Percentiles rank a stretch among this genome's conserved stretches.
These are phyloP conservation scores for Apium graveolens DNA, from an alignment of 129 eudicot genomes.

Conservation along the genomic window DNA sequence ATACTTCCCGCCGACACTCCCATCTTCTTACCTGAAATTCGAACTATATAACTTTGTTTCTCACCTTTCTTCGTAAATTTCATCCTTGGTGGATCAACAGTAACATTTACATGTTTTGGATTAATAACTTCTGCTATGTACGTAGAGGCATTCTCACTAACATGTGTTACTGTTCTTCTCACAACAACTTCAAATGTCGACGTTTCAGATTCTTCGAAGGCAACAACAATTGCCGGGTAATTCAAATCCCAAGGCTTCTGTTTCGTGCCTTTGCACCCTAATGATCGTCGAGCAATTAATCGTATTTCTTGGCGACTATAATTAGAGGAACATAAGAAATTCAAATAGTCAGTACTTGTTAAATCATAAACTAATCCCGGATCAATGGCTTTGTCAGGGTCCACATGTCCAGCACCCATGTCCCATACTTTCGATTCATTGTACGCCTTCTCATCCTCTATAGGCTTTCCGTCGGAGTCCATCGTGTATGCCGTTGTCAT, in stretches of 20 bases:
- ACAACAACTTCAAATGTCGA: conserved; percentile 20
- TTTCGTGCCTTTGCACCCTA: conserved; percentile 25
- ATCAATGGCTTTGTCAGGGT: conserved; percentile 60
- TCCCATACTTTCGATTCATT: conserved; percentile 40
- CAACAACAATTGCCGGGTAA: conserved; percentile 57
- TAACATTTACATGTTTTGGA: conserved; percentile 36
- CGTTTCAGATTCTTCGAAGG: conserved; percentile 21
- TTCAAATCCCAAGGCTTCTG: conserved; percentile 67
- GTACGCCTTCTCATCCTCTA: conserved; percentile 46
- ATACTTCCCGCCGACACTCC: conserved; percentile 24
- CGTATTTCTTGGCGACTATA: conserved; percentile 30
- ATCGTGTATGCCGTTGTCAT: conserved; percentile 55
- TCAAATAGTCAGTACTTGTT: conserved; percentile 34
- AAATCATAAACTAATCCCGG: conserved; percentile 80
- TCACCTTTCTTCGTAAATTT: conserved; percentile 40
- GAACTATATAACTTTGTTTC: conserved; percentile 46
- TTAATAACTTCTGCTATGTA: conserved; percentile 23
- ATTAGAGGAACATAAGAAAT: conserved; percentile 58
- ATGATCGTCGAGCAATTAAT: conserved; percentile 25
- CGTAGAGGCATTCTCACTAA: conserved; percentile 36
- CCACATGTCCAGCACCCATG: conserved; percentile 76
- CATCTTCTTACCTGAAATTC: conserved; percentile 28
- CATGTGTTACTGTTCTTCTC: conserved; percentile 59
- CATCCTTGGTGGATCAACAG: conserved; percentile 40
- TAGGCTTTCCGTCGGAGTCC: conserved; percentile 34